Evolutionary conservation across 2,329 filamentous ascomycete genomes (phyloP).

Genomic region (Talaromyces piceae): DNA sequence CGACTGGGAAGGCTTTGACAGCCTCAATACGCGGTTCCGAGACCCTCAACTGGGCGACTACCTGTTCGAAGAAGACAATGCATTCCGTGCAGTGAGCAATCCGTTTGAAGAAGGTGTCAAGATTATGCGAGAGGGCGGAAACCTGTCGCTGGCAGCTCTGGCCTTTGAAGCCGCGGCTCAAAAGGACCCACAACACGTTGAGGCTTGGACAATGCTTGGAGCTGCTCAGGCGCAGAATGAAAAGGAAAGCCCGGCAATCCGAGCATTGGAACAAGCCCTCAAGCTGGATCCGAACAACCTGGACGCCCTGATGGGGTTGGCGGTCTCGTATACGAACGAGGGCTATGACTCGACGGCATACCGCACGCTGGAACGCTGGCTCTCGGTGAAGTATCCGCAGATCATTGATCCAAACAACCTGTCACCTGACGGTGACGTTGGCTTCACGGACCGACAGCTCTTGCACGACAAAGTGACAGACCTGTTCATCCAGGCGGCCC

Average conservation of each 20-base stretch:
- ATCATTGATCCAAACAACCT: conserved; percentile 67
- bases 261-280: conserved; percentile 83
- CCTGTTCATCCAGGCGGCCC: conserved; percentile 85
- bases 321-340: conserved; percentile 97
- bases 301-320: conserved; percentile 85
- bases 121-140: conserved; percentile 89
- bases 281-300: conserved; percentile 83
- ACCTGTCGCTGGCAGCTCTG: conserved; percentile 83
- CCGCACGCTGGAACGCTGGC: conserved; percentile 90
- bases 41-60: conserved; percentile 83
- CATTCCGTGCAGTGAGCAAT: conserved; percentile 72
- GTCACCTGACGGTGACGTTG: conserved; percentile 71
- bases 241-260: conserved; percentile 92
- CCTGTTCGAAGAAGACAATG: conserved; percentile 89
- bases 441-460: conserved; percentile 85
- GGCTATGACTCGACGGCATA: conserved; percentile 97
- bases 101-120: conserved; percentile 89
- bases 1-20: conserved; percentile 72
- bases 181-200: conserved; percentile 76
- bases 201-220: conserved; percentile 90
- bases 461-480: conserved; percentile 87
- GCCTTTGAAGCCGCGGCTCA: conserved; percentile 95
- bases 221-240: conserved; percentile 95
- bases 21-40: conserved; percentile 58
- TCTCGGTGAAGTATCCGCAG: conserved; percentile 86